Evolutionary conservation across 768 basidiomycete species (phyloP).

Genomic region (Kwoniella bestiolae): DNA sequence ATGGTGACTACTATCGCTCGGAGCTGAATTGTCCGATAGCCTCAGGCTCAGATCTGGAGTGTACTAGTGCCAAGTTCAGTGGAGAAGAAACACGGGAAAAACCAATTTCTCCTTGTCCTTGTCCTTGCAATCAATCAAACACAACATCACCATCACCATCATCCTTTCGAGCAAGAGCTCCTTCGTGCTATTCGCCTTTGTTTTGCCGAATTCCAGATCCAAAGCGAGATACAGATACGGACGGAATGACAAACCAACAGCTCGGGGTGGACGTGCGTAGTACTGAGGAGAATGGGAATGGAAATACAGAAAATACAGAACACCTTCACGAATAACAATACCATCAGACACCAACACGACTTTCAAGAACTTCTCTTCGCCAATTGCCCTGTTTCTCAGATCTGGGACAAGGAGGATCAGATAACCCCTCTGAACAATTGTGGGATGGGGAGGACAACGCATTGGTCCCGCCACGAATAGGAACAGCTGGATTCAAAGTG

Average conservation of each 20-base stretch:
- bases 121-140: neutral
- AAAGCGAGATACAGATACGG: neutral
- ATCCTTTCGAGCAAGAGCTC: neutral
- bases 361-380: neutral
- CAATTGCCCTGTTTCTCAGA: neutral
- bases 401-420: neutral
- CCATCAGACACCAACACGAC: no score
- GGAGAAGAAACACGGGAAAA: neutral
- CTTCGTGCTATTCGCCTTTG: neutral
- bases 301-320: neutral
- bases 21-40: neutral
- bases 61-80: neutral
- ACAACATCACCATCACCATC: no score
- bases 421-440: neutral
- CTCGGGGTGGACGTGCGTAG: neutral
- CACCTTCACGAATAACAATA: neutral
- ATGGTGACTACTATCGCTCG: neutral
- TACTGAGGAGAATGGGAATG: neutral
- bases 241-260: neutral
- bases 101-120: neutral
- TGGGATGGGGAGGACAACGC: neutral
- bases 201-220: neutral
- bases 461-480: neutral
- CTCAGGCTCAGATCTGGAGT: neutral
- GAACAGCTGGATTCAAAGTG: neutral